Conservation (phyloP, 805 yeast species). For the Teunomyces kruisii region DNA sequence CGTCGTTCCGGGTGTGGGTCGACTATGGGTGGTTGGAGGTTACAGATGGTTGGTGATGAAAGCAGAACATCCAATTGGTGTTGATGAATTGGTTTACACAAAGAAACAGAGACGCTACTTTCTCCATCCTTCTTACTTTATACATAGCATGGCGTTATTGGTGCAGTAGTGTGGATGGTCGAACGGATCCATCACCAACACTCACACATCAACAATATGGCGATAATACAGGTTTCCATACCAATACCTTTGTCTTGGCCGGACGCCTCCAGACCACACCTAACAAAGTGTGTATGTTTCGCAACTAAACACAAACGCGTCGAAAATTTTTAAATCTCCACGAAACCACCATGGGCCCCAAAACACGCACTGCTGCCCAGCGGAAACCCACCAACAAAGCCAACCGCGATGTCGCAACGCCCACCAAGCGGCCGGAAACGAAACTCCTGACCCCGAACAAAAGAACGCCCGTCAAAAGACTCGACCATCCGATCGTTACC, state of each 20-base stretch:
- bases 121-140: no score
- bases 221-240: no score
- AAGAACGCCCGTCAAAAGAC: background rate
- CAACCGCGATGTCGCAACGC: background rate
- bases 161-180: no score
- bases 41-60: no score
- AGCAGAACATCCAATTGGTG: no score
- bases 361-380: slow-evolving; percentile 10
- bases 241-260: no score
- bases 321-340: background rate
- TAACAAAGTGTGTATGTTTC: background rate
- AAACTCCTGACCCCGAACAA: background rate
- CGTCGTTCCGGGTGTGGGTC: no score
- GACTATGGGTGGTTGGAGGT: no score
- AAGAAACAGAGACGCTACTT: background rate
- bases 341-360: slow-evolving; percentile 7
- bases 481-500: slow-evolving; percentile 14
- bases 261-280: no score
- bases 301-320: background rate
- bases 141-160: no score
- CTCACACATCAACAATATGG: no score
- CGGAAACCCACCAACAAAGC: slow-evolving; percentile 5
- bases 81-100: background rate
- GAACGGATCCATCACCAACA: no score
- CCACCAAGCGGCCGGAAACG: background rate